phyloP scores from a whole-genome alignment of 805 yeast species.

The Grigorovia yakushimaensis region DNA sequence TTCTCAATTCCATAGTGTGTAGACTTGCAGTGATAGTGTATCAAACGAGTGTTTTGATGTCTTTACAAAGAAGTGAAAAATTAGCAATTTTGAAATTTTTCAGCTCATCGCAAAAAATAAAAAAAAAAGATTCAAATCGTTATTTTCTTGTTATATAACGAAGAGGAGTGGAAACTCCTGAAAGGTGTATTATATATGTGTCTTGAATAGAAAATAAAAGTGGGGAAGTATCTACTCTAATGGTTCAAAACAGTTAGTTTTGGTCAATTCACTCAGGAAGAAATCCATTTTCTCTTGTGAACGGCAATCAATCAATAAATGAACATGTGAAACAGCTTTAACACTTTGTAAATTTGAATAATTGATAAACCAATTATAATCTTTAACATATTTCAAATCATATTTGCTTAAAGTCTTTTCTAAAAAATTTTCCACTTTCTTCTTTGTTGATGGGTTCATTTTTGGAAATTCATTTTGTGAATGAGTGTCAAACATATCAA shows the following conservation, averaged over 20 bases:
- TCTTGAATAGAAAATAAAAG: too few relatives aligned
- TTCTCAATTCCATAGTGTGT: constrained; percentile 5
- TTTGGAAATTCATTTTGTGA: constrained; percentile 17
- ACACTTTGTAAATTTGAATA: constrained; percentile 65
- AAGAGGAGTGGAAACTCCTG: too few relatives aligned
- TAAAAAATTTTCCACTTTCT: constrained; percentile 40
- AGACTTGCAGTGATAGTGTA: too few relatives aligned
- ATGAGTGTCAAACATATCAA: constrained; percentile 41
- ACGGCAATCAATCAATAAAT: constrained; percentile 38
- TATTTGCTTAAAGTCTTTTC: constrained; percentile 29
- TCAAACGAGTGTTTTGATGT: too few relatives aligned
- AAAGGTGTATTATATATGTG: too few relatives aligned
- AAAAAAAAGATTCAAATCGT: too few relatives aligned
- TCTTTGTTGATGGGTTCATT: constrained; percentile 35
- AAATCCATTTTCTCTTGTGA: neutral
- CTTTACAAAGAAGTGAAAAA: neutral
- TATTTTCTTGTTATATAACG: too few relatives aligned
- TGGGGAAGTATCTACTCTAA: neutral
- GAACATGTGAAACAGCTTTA: constrained; percentile 58
- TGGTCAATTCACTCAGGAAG: constrained; percentile 1
- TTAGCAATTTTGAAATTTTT: neutral
- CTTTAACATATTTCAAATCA: constrained; percentile 23
- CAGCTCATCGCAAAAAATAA: constrained; percentile 3
- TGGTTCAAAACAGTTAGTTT: constrained; percentile 5
- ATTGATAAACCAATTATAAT: constrained; percentile 59